Evolutionary conservation across 306 rosid genomes (phyloP), one percentile per base, ranked within the genome.

Genomic region (barrel medic (Medicago truncatula)): DNA sequence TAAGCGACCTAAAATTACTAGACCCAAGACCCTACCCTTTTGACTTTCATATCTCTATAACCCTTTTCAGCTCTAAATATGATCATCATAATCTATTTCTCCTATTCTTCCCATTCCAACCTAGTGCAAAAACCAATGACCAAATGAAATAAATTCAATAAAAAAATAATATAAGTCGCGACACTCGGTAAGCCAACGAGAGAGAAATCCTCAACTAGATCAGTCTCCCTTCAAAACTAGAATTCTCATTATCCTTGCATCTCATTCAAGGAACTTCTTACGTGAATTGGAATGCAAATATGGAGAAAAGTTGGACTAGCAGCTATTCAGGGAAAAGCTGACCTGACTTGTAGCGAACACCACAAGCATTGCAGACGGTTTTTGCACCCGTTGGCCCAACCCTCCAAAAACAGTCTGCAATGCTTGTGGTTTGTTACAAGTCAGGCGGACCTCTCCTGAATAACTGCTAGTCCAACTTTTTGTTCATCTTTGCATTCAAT

Each of bases 91-190:
- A 28, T 2, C 93, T 88, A 86, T 80, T 74, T 82, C 85, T 84
- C 84, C 96, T 92, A 90, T 28, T 79, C 77, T 50, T 81, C 82
- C 89, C 85, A 81, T 70, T 83, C 81, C 90, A 83, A 57, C 93
- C 85, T 93, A 92, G 98, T 92, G 90, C 99, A 96, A 80, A 86
- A 96, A 64, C 87, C 88, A 89, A 89, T 80, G 82, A 89, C 83
- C 88, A 71, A 79, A 84, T 80, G 84, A 88, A 74, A 88, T 84
- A 82, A 82, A 87, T 74, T 85, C 87, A 17, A 81, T 77, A 86
- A 78, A 34, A 34, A 71, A 77, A 84, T 70, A 82, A 82, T 89
- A 84, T 81, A 80, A 74, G 82, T 72, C 82, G 78, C 78, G 74
- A 85, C 83, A 75, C 74, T 57, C 73, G 83, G 73, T 65, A 77